Evolutionary conservation across 352 stramenopile species (phyloP), one percentile per base, ranked within the genome.

Genomic region (Phytophthora nicotianae): DNA sequence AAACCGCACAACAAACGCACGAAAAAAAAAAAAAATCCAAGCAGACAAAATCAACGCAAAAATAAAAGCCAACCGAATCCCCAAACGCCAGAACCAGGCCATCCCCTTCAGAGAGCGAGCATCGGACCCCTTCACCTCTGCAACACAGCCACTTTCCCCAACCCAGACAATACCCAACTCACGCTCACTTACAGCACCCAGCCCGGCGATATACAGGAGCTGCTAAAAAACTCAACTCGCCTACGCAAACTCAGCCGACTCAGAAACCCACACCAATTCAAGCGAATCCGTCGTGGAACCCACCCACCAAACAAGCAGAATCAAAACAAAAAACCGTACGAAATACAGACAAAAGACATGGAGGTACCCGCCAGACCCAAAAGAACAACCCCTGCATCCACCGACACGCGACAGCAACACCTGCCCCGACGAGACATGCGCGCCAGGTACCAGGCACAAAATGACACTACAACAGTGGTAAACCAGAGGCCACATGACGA

Each of bases 261-360:
- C 59, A 2, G 74, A 81, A 9, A 78, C 81, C 81, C 77, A 92
- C 3, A 95, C 59, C 13, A 74, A 56, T 4, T 62, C 59, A 0
- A 19, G 42, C 9, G 35, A 46, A 6, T 42, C 23, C 70, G 75
- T 62, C 75, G 65, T 53, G 45, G 60, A 62, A 55, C 75, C 70
- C 70, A 83, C 62, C 70, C 98, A 95, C 14, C 97, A 79, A 5
- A 85, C 91, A 58, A 99, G 89, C 80, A 99, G 97, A 52, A 99
- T 98, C 9, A 91, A 81, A 0, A 97, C 97, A 27, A 99, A 83
- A 71, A 98, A 95, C 86, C 99, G 97, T 3, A 97, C 97, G 75
- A 99, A 99, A 74, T 99, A 99, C 76, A 99, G 99, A 41, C 97
- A 97, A 74, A 99, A 99, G 65, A 99, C 99, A 81, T 99, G 99